These are phyloP conservation scores for Micractinium conductrix DNA, from an alignment of 139 green algal genomes.

Conservation along the genomic window DNA sequence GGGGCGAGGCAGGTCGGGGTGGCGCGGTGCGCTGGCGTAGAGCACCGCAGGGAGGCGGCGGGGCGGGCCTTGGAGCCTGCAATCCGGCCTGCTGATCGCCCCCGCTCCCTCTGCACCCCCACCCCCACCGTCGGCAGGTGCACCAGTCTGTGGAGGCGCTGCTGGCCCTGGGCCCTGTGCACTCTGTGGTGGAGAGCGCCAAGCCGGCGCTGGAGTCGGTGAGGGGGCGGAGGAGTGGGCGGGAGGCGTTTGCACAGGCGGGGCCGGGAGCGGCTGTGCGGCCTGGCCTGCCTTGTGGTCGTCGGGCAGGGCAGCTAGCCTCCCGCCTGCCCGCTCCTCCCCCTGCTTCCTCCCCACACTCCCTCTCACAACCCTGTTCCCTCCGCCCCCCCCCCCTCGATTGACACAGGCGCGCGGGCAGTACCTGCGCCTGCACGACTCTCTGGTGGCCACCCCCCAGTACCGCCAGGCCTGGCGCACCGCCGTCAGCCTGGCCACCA, in stretches of 20 bases:
- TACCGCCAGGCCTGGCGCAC: slow-evolving; percentile 44
- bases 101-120: background rate
- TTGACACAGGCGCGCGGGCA: background rate
- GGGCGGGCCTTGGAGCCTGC: background rate
- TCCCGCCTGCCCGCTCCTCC: background rate
- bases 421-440: slow-evolving; percentile 39
- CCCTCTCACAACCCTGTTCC: too few species aligned
- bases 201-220: slow-evolving; percentile 34
- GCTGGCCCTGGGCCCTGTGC: slow-evolving; percentile 41
- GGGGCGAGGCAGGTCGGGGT: too few species aligned
- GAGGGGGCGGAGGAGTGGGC: background rate
- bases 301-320: background rate
- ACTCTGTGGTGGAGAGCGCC: slow-evolving; percentile 22
- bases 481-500: background rate
- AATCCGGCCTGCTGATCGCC: too few species aligned
- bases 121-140: background rate
- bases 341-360: background rate
- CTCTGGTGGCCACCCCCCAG: slow-evolving; percentile 34
- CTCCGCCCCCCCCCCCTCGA: background rate
- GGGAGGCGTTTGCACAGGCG: background rate
- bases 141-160: slow-evolving; percentile 47
- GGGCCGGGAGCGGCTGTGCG: background rate
- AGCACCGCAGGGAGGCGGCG: too few species aligned
- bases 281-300: background rate
- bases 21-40: too few species aligned